phyloP scores from a whole-genome alignment of 2,329 filamentous ascomycete genomes.

The Dothideomycetes sp. region DNA sequence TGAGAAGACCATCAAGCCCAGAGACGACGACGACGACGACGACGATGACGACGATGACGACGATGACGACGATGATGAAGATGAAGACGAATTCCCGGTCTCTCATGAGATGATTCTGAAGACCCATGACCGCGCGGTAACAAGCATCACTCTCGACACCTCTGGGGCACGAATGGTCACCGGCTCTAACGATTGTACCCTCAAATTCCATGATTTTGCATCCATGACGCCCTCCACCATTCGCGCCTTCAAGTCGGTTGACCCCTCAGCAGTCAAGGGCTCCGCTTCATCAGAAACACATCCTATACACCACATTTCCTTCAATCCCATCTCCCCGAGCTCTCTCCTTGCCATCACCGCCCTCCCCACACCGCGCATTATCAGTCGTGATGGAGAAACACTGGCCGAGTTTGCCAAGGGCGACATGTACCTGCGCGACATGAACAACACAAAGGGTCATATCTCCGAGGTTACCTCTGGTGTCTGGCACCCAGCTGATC shows the following conservation, averaged over 20 bases:
- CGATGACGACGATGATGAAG: conserved; percentile 54
- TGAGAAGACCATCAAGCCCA: conserved; percentile 24
- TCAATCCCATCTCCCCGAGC: conserved; percentile 72
- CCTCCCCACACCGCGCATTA: conserved; percentile 79
- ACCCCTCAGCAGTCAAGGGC: conserved; percentile 70
- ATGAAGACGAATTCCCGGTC: conserved; percentile 81
- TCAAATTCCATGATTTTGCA: conserved; percentile 92
- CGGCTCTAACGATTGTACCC: conserved; percentile 80
- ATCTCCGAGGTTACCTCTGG: conserved; percentile 84
- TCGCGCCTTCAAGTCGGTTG: conserved; percentile 84
- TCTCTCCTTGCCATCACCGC: conserved; percentile 81
- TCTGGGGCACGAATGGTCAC: conserved; percentile 77
- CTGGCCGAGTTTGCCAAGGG: conserved; percentile 88
- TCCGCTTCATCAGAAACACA: conserved; percentile 66
- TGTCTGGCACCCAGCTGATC: conserved; percentile 82
- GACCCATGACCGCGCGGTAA: conserved; percentile 82
- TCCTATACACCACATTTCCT: conserved; percentile 75
- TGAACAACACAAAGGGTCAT: conserved; percentile 96
- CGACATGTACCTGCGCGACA: conserved; percentile 95
- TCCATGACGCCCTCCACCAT: conserved; percentile 93
- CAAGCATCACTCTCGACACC: conserved; percentile 73
- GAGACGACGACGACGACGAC: conserved; percentile 34
- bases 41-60: conserved; percentile 46
- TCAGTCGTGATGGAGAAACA: conserved; percentile 80
- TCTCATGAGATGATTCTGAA: conserved; percentile 90